Evolutionary conservation across 768 basidiomycete species (phyloP), one percentile per base, ranked within the genome.

Genomic region (Boletus speciosus): DNA sequence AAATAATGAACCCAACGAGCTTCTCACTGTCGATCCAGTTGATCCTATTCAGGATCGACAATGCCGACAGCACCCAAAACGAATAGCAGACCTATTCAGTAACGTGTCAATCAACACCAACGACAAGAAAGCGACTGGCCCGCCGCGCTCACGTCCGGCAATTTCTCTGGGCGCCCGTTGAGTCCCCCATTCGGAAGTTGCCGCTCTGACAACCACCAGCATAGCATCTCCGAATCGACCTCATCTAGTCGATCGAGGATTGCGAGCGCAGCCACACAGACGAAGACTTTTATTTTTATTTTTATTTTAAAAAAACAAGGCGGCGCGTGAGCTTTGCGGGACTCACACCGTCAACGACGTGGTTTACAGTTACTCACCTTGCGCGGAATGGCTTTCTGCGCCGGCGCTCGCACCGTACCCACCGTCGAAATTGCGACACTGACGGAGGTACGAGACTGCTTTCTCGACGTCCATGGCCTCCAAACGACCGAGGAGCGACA

Each of bases 161-260:
- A 76, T 73, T 99, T 99, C 68, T 99, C 93, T 10, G 97, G 97
- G n/a, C 97, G 79, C 0, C 96, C 97, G 61, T 98, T 98, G 55
- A 99, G 74, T 0, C 97, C 97, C 8, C 97, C 97, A 62, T 82
- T 93, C 0, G 94, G 88, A 12, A 97, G 76, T 67, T 99, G 97
- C 7, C 97, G 78, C 66, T 98, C 97, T 6, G 90, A 81, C 4
- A 99, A 73, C 97, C 97, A 98, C 88, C 92, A 95, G 3, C 78
- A 88, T 1, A 98, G 73, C 29, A 83, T 89, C n/a, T 90, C 81
- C 2, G 75, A 66, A 63, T 98, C 93, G 4, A 96, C 79, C 31
- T 79, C 78, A 61, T 97, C 90, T 14, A 98, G 72, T 44, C 85
- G 72, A 68, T 92, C 90, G 14, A 98, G 78, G 32, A 99, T 93